Evolutionary conservation across 768 basidiomycete genomes (phyloP), one percentile per base, ranked within the genome.

Genomic region (Kwoniella dendrophila): DNA sequence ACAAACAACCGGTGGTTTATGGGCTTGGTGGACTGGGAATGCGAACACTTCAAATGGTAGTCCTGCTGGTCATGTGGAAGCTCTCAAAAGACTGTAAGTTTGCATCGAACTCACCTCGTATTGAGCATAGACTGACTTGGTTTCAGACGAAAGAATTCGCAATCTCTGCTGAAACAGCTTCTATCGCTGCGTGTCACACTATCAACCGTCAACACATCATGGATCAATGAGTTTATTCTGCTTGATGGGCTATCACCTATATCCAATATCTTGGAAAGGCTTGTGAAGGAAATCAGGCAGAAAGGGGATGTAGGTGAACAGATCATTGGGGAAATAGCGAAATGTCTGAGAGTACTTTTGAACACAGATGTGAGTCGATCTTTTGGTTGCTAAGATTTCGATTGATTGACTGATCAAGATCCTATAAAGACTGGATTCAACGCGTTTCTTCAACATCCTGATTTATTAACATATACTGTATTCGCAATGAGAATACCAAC

Each of bases 171-270:
- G 52, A 92, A 90, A 72, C 86, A 90, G 69, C 81, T 96, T 1
- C 88, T 92, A 43, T 86, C 88, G 0, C 82, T 97, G 18, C 86
- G 92, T 2, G 89, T 93, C 0, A 89, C 91, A 70, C 81, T 96
- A 1, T 90, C 92, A 2, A 93, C 92, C 0, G 90, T 88, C 0
- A 87, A 86, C 61, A 62, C 93, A 12, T 79, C 82, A 2, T 94
- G 91, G 86, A 86, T 92, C 51, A 83, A 87, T 67, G 86, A 87
- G 34, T 95, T 96, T 72, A 81, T 90, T n/a, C 81, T 82, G 1
- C 70, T 77, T 0, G 85, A 86, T 33, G 93, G 93, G 0, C 78
- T 93, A 57, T 85, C 86, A 53, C 83, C 80, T 2, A 78, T 97
- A 11, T 84, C 84, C 14, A 77, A 75, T 3, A 18, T 63, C 4